Conservation (phyloP, 495 filamentous ascomycete species). For the Neurospora sp. region DNA sequence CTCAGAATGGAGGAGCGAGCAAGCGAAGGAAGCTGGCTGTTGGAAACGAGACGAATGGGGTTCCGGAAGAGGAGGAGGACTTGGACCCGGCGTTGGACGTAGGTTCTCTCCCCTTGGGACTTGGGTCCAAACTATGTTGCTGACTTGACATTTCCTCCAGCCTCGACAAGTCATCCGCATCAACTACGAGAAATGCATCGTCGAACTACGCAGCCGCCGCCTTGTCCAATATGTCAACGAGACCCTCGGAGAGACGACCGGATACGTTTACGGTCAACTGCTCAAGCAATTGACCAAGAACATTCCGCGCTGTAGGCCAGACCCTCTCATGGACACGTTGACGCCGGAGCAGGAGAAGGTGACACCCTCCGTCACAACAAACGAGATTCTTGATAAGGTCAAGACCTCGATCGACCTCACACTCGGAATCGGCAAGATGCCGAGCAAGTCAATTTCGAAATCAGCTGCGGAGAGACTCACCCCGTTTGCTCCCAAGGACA, state of each 20-base stretch:
- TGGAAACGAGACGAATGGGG: slow-evolving; percentile 15
- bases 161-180: slow-evolving; percentile 58
- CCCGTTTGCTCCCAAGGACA: slow-evolving; percentile 29
- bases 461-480: slow-evolving; percentile 31
- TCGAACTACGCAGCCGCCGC: slow-evolving; percentile 67
- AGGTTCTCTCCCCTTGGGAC: slow-evolving; percentile 9
- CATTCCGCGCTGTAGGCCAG: slow-evolving; percentile 51
- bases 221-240: slow-evolving; percentile 53
- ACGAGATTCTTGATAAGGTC: slow-evolving; percentile 34
- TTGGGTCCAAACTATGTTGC: slow-evolving; percentile 1
- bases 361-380: slow-evolving; percentile 29
- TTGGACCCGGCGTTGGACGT: slow-evolving; percentile 27
- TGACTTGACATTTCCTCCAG: slow-evolving; percentile 20
- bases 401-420: slow-evolving; percentile 29
- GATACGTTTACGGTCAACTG: slow-evolving; percentile 63
- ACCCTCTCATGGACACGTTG: slow-evolving; percentile 41
- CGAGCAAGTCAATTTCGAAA: slow-evolving; percentile 27
- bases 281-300: slow-evolving; percentile 59
- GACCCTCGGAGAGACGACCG: slow-evolving; percentile 52
- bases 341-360: slow-evolving; percentile 37
- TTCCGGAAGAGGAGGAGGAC: slow-evolving; percentile 24
- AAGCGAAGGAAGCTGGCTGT: slow-evolving; percentile 40
- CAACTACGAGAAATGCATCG: slow-evolving; percentile 75
- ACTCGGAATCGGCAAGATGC: slow-evolving; percentile 38
- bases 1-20: slow-evolving; percentile 25